These are phyloP conservation scores for Pseudocercospora ulei DNA, from an alignment of 2,329 filamentous ascomycete species.

Conservation along the genomic window DNA sequence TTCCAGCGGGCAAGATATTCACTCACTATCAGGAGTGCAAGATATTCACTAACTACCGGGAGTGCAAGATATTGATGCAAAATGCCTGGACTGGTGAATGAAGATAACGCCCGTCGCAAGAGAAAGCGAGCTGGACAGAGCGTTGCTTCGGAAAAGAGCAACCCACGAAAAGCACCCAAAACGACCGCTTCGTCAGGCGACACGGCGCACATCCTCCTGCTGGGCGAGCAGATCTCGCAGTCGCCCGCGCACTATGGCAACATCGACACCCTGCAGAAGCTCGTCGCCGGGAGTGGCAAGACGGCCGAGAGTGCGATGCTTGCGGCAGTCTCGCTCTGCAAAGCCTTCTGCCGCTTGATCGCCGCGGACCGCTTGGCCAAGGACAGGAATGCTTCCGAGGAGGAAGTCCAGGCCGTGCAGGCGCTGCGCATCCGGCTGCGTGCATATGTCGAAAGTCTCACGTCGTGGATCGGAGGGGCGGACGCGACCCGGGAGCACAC, in stretches of 20 bases:
- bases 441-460: slow-evolving; percentile 51
- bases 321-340: slow-evolving; percentile 70
- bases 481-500: slow-evolving; percentile 56
- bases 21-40: too few species aligned
- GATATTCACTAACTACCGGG: too few species aligned
- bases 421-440: slow-evolving; percentile 69
- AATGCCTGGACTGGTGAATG: slow-evolving; percentile 34
- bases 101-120: slow-evolving; percentile 35
- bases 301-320: slow-evolving; percentile 44
- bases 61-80: slow-evolving; percentile 9
- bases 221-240: slow-evolving; percentile 73
- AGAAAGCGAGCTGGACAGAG: slow-evolving; percentile 35
- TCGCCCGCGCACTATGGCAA: slow-evolving; percentile 90
- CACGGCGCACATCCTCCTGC: slow-evolving; percentile 55
- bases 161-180: slow-evolving; percentile 35
- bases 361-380: slow-evolving; percentile 60
- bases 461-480: slow-evolving; percentile 51
- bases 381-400: slow-evolving; percentile 57
- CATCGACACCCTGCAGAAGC: slow-evolving; percentile 59
- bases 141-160: slow-evolving; percentile 19
- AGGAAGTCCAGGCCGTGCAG: slow-evolving; percentile 61
- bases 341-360: slow-evolving; percentile 73
- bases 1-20: too few species aligned
- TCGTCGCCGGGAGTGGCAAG: slow-evolving; percentile 46
- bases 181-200: slow-evolving; percentile 32